These are phyloP conservation scores for Serendipita indica DNA, from an alignment of 768 basidiomycete species.

Conservation along the genomic window DNA sequence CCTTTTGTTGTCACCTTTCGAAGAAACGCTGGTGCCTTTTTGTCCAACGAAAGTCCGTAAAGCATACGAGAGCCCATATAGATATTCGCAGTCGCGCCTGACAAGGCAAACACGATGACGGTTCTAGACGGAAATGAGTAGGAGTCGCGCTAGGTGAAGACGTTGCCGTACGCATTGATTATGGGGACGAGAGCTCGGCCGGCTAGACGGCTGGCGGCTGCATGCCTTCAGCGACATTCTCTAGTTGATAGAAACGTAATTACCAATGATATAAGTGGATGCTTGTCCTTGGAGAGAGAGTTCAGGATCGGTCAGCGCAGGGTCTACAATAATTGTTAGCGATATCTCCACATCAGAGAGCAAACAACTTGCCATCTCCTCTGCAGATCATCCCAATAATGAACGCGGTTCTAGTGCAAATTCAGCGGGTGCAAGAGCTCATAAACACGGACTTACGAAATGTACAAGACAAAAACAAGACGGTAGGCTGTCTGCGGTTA, in stretches of 20 bases:
- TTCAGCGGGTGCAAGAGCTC: not conserved
- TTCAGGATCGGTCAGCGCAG: not conserved
- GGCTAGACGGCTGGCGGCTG: not conserved
- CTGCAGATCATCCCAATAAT: slow-evolving; percentile 2
- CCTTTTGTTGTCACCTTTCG: not conserved
- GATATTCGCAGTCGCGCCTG: not conserved
- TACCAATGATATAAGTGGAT: slow-evolving; percentile 4
- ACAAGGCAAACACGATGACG: slow-evolving; percentile 1
- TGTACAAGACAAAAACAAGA: not conserved
- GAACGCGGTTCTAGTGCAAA: not conserved
- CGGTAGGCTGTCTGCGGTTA: not conserved
- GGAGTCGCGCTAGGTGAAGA: not conserved
- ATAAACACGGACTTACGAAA: not conserved
- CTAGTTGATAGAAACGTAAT: not conserved
- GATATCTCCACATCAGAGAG: not conserved
- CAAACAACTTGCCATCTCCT: not conserved
- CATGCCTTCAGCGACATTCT: not conserved
- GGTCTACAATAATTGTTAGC: not conserved
- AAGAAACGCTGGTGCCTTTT: not conserved
- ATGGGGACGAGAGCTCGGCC: not conserved
- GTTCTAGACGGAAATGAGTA: too few species aligned
- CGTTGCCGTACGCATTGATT: not conserved
- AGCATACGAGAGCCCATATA: not conserved
- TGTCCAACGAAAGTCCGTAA: not conserved
- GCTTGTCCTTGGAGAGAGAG: not conserved